phyloP scores from a whole-genome alignment of 116 monocot genomes.

The Zostera marina region DNA sequence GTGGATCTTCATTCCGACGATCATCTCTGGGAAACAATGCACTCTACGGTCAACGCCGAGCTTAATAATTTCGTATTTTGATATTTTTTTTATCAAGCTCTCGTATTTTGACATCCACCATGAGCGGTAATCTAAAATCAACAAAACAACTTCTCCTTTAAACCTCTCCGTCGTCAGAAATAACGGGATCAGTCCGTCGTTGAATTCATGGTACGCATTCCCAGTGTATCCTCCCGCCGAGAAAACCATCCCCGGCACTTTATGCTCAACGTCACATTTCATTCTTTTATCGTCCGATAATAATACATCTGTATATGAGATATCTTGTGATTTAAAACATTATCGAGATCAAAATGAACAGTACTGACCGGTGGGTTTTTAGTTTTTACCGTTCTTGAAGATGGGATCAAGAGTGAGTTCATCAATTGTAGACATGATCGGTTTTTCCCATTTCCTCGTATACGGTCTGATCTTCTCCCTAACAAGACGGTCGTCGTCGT shows the following conservation, averaged over 20 bases:
- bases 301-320: neutral
- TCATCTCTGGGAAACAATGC: constrained; percentile 21
- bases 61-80: constrained; percentile 9
- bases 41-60: constrained; percentile 5
- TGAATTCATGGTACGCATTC: constrained; percentile 87
- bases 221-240: constrained; percentile 81
- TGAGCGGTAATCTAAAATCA: constrained; percentile 42
- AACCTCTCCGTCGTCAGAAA: constrained; percentile 48
- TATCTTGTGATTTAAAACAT: neutral
- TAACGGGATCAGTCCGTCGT: constrained; percentile 63
- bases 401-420: constrained; percentile 28
- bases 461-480: constrained; percentile 19
- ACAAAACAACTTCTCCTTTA: constrained; percentile 35
- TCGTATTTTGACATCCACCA: constrained; percentile 61
- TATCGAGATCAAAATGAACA: neutral
- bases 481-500: too few relatives aligned
- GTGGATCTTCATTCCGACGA: constrained; percentile 19
- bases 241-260: constrained; percentile 50
- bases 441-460: constrained; percentile 41
- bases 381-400: neutral
- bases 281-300: neutral
- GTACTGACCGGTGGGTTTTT: too few relatives aligned
- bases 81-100: constrained; percentile 6
- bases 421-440: constrained; percentile 40
- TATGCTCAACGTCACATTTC: constrained; percentile 33